A percentile compares a stretch with the other conserved stretches of the same genome.
Conservation (phyloP, 257 asterid genomes). For the Vinca minor region DNA sequence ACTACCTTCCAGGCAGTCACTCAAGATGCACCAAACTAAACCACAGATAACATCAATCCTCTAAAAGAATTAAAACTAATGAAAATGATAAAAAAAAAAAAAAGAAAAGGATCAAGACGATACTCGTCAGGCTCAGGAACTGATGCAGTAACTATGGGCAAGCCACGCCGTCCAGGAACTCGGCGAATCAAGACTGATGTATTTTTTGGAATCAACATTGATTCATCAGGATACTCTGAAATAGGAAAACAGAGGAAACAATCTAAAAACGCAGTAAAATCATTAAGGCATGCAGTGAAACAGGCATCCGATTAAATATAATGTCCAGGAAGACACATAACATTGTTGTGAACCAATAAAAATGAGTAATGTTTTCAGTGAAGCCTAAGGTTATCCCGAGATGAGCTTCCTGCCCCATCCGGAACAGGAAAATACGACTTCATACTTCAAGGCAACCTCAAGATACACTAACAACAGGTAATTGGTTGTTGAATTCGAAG, state of each 20-base stretch:
- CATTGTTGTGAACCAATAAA: neutral
- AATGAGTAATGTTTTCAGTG: constrained; percentile 1
- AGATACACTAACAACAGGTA: neutral
- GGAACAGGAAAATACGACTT: neutral
- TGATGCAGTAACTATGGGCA: constrained; percentile 83
- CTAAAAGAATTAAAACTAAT: constrained; percentile 17
- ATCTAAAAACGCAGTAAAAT: constrained; percentile 14
- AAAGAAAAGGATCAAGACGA: constrained; percentile 50
- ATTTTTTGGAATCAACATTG: constrained; percentile 79
- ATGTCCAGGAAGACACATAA: constrained; percentile 9
- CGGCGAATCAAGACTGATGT: constrained; percentile 94
- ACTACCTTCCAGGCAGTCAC: neutral
- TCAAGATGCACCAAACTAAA: neutral
- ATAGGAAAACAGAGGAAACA: constrained; percentile 28
- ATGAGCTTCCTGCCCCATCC: constrained; percentile 1
- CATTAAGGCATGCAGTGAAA: constrained; percentile 2
- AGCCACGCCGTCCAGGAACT: constrained; percentile 92
- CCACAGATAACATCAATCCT: neutral
- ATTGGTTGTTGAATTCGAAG: neutral
- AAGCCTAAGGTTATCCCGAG: neutral
- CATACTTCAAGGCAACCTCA: neutral
- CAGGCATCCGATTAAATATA: constrained; percentile 4
- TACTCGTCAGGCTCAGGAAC: constrained; percentile 70
- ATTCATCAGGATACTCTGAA: constrained; percentile 94
- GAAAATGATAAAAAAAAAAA: constrained; percentile 25